These are phyloP conservation scores for Fusarium sp. DNA, from an alignment of 2,329 filamentous ascomycete species.

Conservation along the genomic window DNA sequence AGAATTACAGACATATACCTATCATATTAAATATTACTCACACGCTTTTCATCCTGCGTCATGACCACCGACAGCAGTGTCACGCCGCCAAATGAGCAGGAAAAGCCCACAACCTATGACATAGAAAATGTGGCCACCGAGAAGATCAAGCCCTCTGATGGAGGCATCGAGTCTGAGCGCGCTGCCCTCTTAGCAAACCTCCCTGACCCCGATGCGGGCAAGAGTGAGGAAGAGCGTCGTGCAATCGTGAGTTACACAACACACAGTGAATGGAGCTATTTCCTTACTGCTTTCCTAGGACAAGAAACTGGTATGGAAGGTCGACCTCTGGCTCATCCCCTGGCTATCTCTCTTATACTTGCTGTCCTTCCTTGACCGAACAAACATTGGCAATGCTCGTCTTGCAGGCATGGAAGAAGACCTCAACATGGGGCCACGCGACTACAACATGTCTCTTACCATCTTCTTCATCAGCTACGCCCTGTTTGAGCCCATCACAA, in stretches of 20 bases:
- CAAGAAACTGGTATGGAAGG: conserved; percentile 65
- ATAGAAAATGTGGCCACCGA: conserved; percentile 26
- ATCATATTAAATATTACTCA: background rate
- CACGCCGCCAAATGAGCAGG: conserved; percentile 28
- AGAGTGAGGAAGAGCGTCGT: conserved; percentile 69
- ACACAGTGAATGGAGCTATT: conserved; percentile 16
- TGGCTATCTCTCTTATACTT: conserved; percentile 68
- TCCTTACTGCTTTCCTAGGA: conserved; percentile 45
- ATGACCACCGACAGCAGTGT: conserved; percentile 35
- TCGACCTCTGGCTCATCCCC: conserved; percentile 67
- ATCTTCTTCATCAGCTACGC: conserved; percentile 79
- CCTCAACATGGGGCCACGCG: conserved; percentile 36
- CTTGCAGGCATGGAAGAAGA: conserved; percentile 38
- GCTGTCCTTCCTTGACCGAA: conserved; percentile 58
- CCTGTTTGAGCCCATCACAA: conserved; percentile 72
- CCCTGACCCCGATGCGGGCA: conserved; percentile 63
- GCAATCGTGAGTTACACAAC: conserved; percentile 63
- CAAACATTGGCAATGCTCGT: conserved; percentile 63
- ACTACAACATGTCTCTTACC: conserved; percentile 69
- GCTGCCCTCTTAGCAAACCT: conserved; percentile 45
- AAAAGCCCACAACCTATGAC: conserved; percentile 29
- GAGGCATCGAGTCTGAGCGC: conserved; percentile 43
- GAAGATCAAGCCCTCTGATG: conserved; percentile 4
- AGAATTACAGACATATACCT: background rate
- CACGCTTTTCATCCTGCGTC: background rate